Conservation (phyloP, 805 yeast genomes). For the Saccharomyces paradoxus region DNA sequence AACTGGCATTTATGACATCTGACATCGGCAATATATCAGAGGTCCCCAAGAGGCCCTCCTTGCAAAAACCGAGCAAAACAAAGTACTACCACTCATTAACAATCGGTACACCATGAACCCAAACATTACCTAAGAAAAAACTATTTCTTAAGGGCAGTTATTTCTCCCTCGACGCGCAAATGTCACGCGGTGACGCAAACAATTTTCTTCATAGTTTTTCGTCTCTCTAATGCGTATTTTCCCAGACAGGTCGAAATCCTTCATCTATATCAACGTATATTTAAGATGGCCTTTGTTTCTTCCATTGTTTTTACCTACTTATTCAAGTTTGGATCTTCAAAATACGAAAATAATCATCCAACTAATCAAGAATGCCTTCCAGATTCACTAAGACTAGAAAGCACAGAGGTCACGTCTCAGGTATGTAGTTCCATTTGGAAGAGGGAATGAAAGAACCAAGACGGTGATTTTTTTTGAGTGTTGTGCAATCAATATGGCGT, state of each 20-base stretch:
- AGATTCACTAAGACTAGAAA: slow-evolving; percentile 99
- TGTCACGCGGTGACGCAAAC: neutral
- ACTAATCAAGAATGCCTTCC: slow-evolving; percentile 74
- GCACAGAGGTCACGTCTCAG: slow-evolving; percentile 99
- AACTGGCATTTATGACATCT: too few species aligned
- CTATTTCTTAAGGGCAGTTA: too few species aligned
- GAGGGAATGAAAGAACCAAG: slow-evolving; percentile 38
- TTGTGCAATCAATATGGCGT: neutral
- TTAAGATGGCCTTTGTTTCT: neutral
- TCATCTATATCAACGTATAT: neutral
- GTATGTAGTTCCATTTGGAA: slow-evolving; percentile 50
- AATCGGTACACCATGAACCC: neutral
- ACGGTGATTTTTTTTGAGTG: slow-evolving; percentile 21
- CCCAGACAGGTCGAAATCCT: neutral
- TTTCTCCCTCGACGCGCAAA: neutral
- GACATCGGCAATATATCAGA: too few species aligned
- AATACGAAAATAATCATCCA: neutral
- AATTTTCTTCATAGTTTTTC: neutral
- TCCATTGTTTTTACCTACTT: neutral
- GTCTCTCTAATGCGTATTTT: neutral
- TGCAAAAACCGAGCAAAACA: neutral
- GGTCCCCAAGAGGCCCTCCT: too few species aligned
- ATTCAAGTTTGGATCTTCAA: neutral
- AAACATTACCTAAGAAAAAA: neutral
- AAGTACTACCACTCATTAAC: neutral